Conservation (phyloP, 140 eudicot species). For the Stevia rebaudiana region DNA sequence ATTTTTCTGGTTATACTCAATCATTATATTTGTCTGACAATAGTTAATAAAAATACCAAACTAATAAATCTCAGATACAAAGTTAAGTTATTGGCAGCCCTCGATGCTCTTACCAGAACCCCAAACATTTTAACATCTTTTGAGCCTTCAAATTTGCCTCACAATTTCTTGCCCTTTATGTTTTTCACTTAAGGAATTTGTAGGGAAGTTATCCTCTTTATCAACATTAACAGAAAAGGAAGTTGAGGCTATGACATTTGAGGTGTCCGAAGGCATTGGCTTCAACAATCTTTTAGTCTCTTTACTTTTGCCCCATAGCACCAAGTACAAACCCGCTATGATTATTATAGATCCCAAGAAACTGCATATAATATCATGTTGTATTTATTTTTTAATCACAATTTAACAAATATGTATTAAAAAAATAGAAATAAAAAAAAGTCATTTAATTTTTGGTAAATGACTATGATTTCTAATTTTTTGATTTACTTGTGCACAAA, state of each 20-base stretch:
- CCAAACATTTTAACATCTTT: not conserved
- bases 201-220: not conserved
- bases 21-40: no score
- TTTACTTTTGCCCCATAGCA: constrained; percentile 49
- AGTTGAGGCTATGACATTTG: not conserved
- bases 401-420: not conserved
- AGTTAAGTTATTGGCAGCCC: no score
- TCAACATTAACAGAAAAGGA: not conserved
- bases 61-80: no score
- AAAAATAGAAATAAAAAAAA: not conserved
- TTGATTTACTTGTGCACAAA: no score
- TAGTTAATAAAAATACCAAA: no score
- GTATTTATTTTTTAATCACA: not conserved
- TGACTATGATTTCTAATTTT: no score
- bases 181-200: not conserved
- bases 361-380: constrained; percentile 22
- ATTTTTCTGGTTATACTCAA: no score
- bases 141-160: not conserved
- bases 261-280: not conserved
- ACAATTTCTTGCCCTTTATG: not conserved
- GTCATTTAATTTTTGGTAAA: no score
- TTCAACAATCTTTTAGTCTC: constrained; percentile 21
- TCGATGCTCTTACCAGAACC: no score
- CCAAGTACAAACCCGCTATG: constrained; percentile 36
- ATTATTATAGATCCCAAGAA: constrained; percentile 35